Evolutionary conservation across 495 filamentous ascomycete species (phyloP).

Genomic region (Penicillium dipodomyicola): DNA sequence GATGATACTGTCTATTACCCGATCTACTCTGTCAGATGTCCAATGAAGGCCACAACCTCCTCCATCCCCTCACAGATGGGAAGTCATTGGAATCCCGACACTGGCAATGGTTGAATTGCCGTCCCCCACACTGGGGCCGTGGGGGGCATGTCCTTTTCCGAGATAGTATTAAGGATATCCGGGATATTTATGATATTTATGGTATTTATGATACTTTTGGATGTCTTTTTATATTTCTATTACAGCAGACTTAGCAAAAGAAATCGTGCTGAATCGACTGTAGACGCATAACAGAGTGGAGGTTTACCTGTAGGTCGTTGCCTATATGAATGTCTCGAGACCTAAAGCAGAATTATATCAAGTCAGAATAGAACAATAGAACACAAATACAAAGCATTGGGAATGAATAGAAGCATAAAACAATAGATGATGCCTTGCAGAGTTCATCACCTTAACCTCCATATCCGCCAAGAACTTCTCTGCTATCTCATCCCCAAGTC

Average conservation of each 20-base stretch:
- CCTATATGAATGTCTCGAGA: background rate
- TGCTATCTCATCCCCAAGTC: conserved; percentile 2
- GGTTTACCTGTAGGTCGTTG: background rate
- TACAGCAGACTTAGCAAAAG: background rate
- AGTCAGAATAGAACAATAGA: background rate
- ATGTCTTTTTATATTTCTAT: background rate
- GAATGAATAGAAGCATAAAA: background rate
- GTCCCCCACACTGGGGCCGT: background rate
- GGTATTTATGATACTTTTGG: background rate
- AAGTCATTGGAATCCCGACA: too few relatives aligned
- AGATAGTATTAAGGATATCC: background rate
- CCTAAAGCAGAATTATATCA: background rate
- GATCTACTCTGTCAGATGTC: too few relatives aligned
- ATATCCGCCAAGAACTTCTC: conserved; percentile 11
- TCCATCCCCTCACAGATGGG: too few relatives aligned
- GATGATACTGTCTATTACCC: too few relatives aligned
- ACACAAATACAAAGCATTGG: background rate
- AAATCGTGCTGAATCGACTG: background rate
- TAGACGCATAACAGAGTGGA: background rate
- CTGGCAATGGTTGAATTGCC: background rate
- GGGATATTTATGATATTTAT: background rate
- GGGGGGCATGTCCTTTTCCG: background rate
- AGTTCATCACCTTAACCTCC: background rate
- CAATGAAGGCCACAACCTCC: too few relatives aligned
- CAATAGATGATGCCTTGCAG: background rate